Conservation (phyloP, 139 green algal species). For the Bryopsis sp. region DNA sequence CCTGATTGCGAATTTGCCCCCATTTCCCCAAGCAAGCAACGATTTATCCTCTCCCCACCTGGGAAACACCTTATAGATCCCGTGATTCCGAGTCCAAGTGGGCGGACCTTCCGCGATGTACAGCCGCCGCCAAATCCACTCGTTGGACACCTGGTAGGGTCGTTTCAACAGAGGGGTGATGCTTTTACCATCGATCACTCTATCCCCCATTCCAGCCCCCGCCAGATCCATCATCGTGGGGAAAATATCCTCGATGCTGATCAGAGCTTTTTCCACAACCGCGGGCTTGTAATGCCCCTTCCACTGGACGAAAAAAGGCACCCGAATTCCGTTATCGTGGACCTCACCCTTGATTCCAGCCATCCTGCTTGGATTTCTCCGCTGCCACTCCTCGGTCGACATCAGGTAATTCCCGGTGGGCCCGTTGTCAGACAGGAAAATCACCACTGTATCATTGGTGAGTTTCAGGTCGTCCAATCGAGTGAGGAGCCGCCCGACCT, state of each 20-base stretch:
- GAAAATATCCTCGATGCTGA: not conserved
- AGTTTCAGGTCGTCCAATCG: not conserved
- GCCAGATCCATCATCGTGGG: not conserved
- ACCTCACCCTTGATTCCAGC: slow-evolving; percentile 9
- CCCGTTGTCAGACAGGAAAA: slow-evolving; percentile 10
- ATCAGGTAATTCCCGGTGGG: not conserved
- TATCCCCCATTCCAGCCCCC: not conserved
- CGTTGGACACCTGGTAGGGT: not conserved
- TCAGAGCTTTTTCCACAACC: not conserved
- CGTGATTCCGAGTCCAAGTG: not conserved
- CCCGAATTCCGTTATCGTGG: slow-evolving; percentile 13
- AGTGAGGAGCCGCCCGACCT: not conserved
- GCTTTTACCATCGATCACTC: not conserved
- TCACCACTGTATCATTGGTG: not conserved
- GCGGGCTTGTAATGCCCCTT: not conserved
- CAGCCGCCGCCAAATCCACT: not conserved
- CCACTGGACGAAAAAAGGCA: slow-evolving; percentile 1
- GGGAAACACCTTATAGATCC: not conserved
- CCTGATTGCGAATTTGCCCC: not conserved
- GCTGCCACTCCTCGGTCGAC: not conserved
- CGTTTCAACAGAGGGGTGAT: not conserved
- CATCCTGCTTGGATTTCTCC: not conserved
- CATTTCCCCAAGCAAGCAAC: not conserved
- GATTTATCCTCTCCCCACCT: not conserved
- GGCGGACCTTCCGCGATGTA: not conserved